Percentiles rank a stretch among this genome's conserved stretches.
These are phyloP conservation scores for Carex pumila DNA, from an alignment of 176 grass and related monocot species.

Conservation along the genomic window DNA sequence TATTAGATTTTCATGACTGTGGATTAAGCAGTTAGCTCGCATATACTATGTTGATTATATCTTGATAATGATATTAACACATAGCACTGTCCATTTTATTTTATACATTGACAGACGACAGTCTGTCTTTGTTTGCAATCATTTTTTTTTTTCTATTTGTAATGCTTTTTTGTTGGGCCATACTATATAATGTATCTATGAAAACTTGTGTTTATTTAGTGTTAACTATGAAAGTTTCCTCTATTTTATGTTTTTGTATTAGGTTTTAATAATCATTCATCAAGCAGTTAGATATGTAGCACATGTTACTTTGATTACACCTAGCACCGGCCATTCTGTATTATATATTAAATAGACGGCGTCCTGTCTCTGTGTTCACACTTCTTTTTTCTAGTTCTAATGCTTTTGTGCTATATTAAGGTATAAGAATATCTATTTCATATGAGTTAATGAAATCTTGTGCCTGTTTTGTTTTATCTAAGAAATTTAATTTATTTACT, in stretches of 20 bases:
- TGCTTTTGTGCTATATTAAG: background rate
- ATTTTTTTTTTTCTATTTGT: background rate
- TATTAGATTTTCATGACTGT: background rate
- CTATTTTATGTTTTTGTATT: background rate
- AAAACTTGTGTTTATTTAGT: background rate
- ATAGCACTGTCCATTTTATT: background rate
- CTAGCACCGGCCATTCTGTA: background rate
- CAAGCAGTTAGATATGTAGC: background rate
- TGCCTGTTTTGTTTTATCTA: background rate
- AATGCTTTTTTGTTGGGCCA: background rate
- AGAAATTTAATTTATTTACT: background rate
- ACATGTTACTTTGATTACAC: background rate
- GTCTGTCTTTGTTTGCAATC: background rate
- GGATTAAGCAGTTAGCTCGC: background rate
- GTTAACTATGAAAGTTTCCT: background rate
- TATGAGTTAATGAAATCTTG: background rate
- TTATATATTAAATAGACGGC: constrained; percentile 6
- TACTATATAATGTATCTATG: background rate
- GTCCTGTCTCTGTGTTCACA: background rate
- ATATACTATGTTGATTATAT: background rate
- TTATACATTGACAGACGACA: background rate
- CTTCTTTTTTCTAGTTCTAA: background rate
- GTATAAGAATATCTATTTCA: background rate
- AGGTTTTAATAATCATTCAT: background rate
- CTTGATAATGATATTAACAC: background rate